Conservation (phyloP, 371 early-diverging fungal genomes). For the Coemansia linderi region DNA sequence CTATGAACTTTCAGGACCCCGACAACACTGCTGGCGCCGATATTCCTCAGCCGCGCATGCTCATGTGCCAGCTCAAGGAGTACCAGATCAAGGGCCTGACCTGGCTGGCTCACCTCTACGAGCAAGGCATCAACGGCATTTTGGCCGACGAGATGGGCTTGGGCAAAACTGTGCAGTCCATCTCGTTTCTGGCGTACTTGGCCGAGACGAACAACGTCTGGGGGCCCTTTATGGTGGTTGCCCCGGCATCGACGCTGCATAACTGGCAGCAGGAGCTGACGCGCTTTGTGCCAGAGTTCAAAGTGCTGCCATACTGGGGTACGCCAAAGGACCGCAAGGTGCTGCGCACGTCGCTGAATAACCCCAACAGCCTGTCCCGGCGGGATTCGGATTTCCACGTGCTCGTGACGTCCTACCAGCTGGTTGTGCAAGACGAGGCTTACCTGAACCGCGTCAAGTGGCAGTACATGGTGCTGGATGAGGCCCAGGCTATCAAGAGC, state of each 20-base stretch:
- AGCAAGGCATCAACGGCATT: conserved; percentile 97
- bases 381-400: conserved; percentile 90
- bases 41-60: conserved; percentile 82
- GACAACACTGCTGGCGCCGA: conserved; percentile 73
- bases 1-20: conserved; percentile 84
- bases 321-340: conserved; percentile 84
- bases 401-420: conserved; percentile 93
- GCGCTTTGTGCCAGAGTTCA: conserved; percentile 87
- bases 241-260: conserved; percentile 94
- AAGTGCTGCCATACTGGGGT: conserved; percentile 93
- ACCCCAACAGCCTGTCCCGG: conserved; percentile 70
- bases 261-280: conserved; percentile 98
- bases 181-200: conserved; percentile 88
- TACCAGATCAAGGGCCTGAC: conserved; percentile 98
- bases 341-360: conserved; percentile 80
- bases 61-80: conserved; percentile 86
- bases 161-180: conserved; percentile 96
- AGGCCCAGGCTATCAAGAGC: conserved; percentile 98
- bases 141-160: conserved; percentile 96
- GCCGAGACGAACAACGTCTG: conserved; percentile 87
- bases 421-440: conserved; percentile 85
- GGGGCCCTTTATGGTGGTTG: conserved; percentile 96
- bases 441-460: conserved; percentile 90
- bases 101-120: conserved; percentile 97
- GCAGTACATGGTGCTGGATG: conserved; percentile 99